Conservation (phyloP, 768 basidiomycete species). For the Naganishia friedmannii region DNA sequence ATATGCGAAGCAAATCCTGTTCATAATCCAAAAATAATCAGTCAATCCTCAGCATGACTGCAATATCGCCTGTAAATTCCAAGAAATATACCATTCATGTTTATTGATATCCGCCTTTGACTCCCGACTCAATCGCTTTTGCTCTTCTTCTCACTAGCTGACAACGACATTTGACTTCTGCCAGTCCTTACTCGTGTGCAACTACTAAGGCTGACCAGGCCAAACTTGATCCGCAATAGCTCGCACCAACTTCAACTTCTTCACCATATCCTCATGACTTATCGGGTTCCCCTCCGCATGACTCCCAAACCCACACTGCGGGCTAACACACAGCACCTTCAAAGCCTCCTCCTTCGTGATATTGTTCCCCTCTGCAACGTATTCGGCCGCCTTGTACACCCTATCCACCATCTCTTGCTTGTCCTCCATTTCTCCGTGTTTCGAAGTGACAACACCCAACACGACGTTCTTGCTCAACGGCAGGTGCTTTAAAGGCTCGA, state of each 20-base stretch:
- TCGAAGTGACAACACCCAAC: constrained; percentile 43
- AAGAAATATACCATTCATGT: no score
- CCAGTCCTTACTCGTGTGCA: no score
- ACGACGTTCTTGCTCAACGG: constrained; percentile 42
- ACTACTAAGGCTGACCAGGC: constrained; percentile 32
- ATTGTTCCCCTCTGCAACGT: constrained; percentile 56
- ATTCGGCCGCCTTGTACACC: constrained; percentile 60
- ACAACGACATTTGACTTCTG: no score
- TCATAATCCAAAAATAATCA: no score
- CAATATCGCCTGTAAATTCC: no score
- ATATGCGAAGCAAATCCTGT: no score
- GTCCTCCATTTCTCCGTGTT: constrained; percentile 57
- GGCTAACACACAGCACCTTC: constrained; percentile 61
- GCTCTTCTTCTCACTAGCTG: no score
- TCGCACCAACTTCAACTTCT: constrained; percentile 55
- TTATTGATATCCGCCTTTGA: no score
- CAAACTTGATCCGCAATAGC: constrained; percentile 37
- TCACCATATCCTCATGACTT: constrained; percentile 57
- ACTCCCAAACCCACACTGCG: constrained; percentile 66
- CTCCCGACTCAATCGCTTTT: no score
- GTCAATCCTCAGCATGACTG: no score
- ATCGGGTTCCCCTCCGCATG: constrained; percentile 63
- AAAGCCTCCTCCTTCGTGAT: constrained; percentile 59
- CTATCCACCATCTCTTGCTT: constrained; percentile 58
- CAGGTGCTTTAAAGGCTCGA: constrained; percentile 42